phyloP scores from a whole-genome alignment of 2,329 filamentous ascomycete species.

The Cladorrhinum sp. region DNA sequence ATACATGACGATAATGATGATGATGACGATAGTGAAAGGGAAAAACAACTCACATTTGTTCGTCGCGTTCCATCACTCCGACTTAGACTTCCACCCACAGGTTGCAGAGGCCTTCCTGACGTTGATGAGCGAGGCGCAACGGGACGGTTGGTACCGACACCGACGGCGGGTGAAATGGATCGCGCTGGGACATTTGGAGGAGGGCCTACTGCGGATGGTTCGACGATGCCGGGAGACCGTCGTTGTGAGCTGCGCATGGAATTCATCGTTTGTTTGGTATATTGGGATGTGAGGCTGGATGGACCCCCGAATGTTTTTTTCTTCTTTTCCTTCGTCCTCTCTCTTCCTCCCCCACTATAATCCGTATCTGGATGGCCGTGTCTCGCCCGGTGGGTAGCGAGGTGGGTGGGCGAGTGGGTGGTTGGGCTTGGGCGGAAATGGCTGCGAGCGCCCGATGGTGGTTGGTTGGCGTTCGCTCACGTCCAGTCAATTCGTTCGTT shows the following conservation, averaged over 20 bases:
- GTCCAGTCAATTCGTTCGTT: too few species aligned
- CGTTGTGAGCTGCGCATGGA: conserved; percentile 47
- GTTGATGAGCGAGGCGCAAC: conserved; percentile 61
- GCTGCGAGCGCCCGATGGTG: not conserved
- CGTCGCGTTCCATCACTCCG: conserved; percentile 47
- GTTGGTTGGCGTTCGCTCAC: too few species aligned
- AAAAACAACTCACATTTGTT: conserved; percentile 53
- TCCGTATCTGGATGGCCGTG: not conserved
- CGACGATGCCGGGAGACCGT: conserved; percentile 61
- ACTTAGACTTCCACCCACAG: conserved; percentile 30
- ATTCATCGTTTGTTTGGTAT: conserved; percentile 14
- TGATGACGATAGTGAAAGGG: conserved; percentile 21
- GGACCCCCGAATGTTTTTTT: conserved; percentile 1
- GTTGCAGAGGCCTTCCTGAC: conserved; percentile 55
- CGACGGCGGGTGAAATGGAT: conserved; percentile 58
- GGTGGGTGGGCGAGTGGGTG: not conserved
- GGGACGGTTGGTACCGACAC: conserved; percentile 39
- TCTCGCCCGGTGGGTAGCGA: not conserved
- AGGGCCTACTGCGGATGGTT: conserved; percentile 46
- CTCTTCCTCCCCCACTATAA: not conserved
- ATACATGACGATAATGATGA: conserved; percentile 1
- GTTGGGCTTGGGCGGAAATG: not conserved
- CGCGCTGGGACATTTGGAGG: conserved; percentile 54
- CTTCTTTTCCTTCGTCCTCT: not conserved
- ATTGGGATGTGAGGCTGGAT: not conserved